Conservation (phyloP, 2,329 filamentous ascomycete species). For the Colletotrichum sp. region DNA sequence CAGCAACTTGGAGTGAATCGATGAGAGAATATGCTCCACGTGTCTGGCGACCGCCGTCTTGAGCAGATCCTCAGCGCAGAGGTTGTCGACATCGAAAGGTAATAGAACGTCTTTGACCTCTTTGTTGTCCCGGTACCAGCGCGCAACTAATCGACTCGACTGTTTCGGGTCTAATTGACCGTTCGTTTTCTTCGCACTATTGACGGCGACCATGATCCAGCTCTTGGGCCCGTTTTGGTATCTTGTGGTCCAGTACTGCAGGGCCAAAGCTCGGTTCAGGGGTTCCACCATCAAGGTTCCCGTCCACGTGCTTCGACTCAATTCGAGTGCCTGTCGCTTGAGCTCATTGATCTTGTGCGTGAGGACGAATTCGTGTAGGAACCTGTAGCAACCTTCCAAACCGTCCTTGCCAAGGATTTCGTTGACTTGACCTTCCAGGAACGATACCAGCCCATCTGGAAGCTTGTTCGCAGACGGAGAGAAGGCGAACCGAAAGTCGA, state of each 20-base stretch:
- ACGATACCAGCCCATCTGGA: constrained; percentile 64
- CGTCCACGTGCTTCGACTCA: constrained; percentile 76
- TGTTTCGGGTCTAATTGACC: constrained; percentile 42
- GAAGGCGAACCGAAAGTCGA: constrained; percentile 88
- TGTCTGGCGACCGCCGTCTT: constrained; percentile 78
- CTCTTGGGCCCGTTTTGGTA: constrained; percentile 70
- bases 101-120: constrained; percentile 75
- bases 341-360: constrained; percentile 90
- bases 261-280: constrained; percentile 78
- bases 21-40: constrained; percentile 71
- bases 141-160: constrained; percentile 62
- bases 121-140: constrained; percentile 86
- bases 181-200: constrained; percentile 62
- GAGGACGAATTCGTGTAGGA: constrained; percentile 84
- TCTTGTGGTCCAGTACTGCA: constrained; percentile 88
- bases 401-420: constrained; percentile 71
- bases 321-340: constrained; percentile 73
- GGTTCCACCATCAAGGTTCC: constrained; percentile 78
- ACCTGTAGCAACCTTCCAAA: constrained; percentile 79
- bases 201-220: constrained; percentile 88
- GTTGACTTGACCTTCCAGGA: constrained; percentile 76
- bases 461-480: constrained; percentile 67
- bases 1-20: constrained; percentile 65
- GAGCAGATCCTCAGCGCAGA: constrained; percentile 78
- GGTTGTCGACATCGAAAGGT: constrained; percentile 64